Evolutionary conservation across 306 rosid genomes (phyloP).

Genomic region (Acacia acuminata): DNA sequence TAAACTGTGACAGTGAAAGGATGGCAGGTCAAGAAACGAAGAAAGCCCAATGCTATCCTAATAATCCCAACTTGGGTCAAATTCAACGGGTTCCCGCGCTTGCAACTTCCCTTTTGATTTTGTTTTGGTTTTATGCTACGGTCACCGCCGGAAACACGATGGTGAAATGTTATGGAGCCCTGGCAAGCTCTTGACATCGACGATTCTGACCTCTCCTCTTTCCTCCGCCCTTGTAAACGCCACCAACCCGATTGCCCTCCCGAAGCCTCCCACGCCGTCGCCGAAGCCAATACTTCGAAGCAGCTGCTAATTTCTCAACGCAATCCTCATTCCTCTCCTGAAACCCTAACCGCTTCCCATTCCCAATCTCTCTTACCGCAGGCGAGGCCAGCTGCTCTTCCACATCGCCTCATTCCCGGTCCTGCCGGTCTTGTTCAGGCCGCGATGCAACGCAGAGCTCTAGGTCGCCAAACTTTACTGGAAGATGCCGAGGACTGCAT

Average conservation of each 20-base stretch:
- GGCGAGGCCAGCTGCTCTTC: slow-evolving; percentile 1
- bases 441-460: slow-evolving; percentile 60
- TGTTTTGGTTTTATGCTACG: background rate
- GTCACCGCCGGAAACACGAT: too few species aligned
- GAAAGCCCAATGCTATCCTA: background rate
- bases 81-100: slow-evolving; percentile 1
- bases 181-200: slow-evolving; percentile 71
- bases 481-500: slow-evolving; percentile 31
- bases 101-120: background rate
- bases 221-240: slow-evolving; percentile 59
- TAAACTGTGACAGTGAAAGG: background rate
- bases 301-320: slow-evolving; percentile 16
- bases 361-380: slow-evolving; percentile 4
- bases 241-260: background rate
- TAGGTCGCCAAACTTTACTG: background rate
- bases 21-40: background rate
- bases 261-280: background rate
- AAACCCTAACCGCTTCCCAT: slow-evolving; percentile 19
- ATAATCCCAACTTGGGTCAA: too few species aligned
- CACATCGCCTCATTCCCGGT: slow-evolving; percentile 59
- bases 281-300: background rate
- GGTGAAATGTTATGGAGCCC: slow-evolving; percentile 32
- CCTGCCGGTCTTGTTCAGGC: slow-evolving; percentile 83
- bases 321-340: slow-evolving; percentile 15
- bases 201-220: slow-evolving; percentile 52